These are phyloP conservation scores for Panus rudis DNA, from an alignment of 768 basidiomycete genomes.

Conservation along the genomic window DNA sequence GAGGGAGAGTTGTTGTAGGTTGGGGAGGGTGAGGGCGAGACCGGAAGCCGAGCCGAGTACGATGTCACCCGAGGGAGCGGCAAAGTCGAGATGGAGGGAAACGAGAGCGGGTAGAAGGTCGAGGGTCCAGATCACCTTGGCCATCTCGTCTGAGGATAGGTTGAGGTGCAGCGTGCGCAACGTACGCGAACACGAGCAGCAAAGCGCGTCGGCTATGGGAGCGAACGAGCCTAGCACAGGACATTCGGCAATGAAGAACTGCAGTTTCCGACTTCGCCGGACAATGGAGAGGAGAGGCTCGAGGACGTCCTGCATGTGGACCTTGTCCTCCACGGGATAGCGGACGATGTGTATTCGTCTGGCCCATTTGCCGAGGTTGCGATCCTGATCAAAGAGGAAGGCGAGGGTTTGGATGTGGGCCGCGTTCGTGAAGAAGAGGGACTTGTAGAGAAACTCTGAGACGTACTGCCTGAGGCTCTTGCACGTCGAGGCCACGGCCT, in stretches of 20 bases:
- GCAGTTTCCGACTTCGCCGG: constrained; percentile 61
- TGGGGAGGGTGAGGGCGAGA: constrained; percentile 44
- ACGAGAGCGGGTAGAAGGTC: constrained; percentile 52
- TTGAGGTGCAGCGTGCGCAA: constrained; percentile 59
- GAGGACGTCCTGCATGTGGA: constrained; percentile 43
- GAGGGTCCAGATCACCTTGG: constrained; percentile 69
- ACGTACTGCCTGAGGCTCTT: constrained; percentile 55
- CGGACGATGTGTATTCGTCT: constrained; percentile 63
- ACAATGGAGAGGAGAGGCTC: constrained; percentile 52
- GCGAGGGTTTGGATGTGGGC: constrained; percentile 46
- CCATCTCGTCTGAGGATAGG: constrained; percentile 44
- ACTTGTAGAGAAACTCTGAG: constrained; percentile 61
- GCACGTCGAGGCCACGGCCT: constrained; percentile 69
- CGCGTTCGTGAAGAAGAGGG: constrained; percentile 60
- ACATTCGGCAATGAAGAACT: constrained; percentile 65
- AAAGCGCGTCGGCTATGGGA: constrained; percentile 57
- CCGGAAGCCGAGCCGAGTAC: constrained; percentile 56
- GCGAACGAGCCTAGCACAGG: constrained; percentile 55
- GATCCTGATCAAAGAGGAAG: constrained; percentile 41
- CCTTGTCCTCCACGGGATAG: constrained; percentile 34
- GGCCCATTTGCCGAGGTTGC: constrained; percentile 64
- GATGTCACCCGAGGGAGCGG: constrained; percentile 29
- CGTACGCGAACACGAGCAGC: constrained; percentile 38
- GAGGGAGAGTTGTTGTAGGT: constrained; percentile 57
- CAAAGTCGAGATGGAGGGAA: constrained; percentile 50